Percentiles rank a stretch among this genome's conserved stretches.
These are phyloP conservation scores for Colletotrichum camelliae DNA, from an alignment of 2,329 filamentous ascomycete genomes.

Conservation along the genomic window DNA sequence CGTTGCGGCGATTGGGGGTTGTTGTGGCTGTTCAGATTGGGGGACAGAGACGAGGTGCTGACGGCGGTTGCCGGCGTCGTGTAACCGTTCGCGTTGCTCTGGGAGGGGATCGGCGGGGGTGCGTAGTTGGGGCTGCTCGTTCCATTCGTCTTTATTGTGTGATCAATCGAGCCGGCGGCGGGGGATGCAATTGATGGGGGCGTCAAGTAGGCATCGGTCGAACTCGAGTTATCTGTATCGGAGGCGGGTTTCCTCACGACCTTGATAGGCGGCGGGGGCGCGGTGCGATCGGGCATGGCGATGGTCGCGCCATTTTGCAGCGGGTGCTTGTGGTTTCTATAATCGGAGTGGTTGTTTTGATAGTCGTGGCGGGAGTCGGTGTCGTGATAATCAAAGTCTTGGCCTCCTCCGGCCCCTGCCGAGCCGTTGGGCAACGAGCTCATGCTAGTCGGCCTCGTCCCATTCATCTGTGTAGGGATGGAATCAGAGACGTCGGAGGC, in stretches of 20 bases:
- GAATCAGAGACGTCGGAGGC: conserved; percentile 57
- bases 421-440: conserved; percentile 62
- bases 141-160: conserved; percentile 12
- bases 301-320: conserved; percentile 27
- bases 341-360: conserved; percentile 37
- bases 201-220: conserved; percentile 33
- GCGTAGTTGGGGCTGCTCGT: conserved; percentile 31
- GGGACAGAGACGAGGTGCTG: conserved; percentile 16
- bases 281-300: conserved; percentile 33
- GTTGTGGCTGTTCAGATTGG: conserved; percentile 23
- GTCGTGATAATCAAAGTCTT: conserved; percentile 29
- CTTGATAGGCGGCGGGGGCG: conserved; percentile 16
- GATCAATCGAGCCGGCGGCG: conserved; percentile 23
- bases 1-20: conserved; percentile 52
- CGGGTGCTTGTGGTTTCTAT: conserved; percentile 24
- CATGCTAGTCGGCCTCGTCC: conserved; percentile 57
- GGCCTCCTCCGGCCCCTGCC: conserved; percentile 33
- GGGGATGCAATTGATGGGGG: conserved; percentile 39
- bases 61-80: conserved; percentile 8
- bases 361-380: conserved; percentile 31
- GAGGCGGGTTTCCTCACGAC: conserved; percentile 16
- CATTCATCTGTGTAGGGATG: conserved; percentile 43
- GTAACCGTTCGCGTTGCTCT: conserved; percentile 22
- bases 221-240: conserved; percentile 31
- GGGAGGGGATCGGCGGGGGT: conserved; percentile 29